Evolutionary conservation across 257 asterid species (phyloP).

Genomic region (Solanum sejunctum): DNA sequence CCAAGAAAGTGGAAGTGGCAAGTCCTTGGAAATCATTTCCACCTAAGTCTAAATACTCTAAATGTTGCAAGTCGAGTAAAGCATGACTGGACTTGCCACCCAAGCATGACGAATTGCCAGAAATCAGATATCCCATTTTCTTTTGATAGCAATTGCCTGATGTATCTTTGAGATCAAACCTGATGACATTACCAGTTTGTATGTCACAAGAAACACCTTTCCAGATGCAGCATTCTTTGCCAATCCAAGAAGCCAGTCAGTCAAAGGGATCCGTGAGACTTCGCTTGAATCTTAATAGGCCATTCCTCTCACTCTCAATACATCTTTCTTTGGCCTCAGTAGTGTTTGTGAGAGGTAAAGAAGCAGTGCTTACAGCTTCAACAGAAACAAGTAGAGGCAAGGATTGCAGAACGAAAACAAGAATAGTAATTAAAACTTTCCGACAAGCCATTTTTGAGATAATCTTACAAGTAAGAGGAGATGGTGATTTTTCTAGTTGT

Average conservation of each 20-base stretch:
- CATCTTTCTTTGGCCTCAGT: background rate
- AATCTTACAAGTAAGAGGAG: background rate
- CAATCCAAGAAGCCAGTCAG: constrained; percentile 14
- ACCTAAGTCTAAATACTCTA: constrained; percentile 17
- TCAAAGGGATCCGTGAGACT: constrained; percentile 8
- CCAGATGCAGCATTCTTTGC: constrained; percentile 13
- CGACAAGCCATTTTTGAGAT: background rate
- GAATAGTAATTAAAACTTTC: background rate
- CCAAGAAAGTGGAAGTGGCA: constrained; percentile 8
- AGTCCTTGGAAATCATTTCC: constrained; percentile 3
- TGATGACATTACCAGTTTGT: background rate
- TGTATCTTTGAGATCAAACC: background rate
- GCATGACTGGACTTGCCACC: constrained; percentile 13
- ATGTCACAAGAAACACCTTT: constrained; percentile 2
- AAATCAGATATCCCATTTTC: background rate
- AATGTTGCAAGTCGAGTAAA: constrained; percentile 1
- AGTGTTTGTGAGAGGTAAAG: background rate
- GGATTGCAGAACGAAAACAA: background rate
- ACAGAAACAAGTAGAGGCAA: background rate
- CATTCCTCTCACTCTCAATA: constrained; percentile 1
- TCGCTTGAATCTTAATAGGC: constrained; percentile 6
- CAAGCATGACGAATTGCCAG: background rate
- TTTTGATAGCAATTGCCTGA: background rate
- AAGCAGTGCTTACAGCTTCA: background rate
- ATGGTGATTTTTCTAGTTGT: background rate